These are phyloP conservation scores for Neonectria magnoliae DNA, from an alignment of 2,329 filamentous ascomycete genomes.

Conservation along the genomic window DNA sequence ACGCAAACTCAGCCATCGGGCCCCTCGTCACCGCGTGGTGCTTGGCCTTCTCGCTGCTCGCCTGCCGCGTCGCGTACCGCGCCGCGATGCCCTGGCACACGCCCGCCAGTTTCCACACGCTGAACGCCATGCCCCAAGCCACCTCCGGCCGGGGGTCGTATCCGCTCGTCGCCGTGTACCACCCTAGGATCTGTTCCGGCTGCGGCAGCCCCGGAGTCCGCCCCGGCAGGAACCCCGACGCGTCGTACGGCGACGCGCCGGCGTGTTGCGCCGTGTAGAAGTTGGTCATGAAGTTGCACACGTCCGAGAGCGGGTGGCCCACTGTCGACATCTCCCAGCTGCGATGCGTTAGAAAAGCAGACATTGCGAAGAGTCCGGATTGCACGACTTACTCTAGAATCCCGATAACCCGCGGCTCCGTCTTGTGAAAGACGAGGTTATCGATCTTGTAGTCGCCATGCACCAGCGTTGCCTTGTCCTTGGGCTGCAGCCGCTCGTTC, in stretches of 20 bases:
- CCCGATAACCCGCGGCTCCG: constrained; percentile 87
- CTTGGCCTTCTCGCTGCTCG: constrained; percentile 84
- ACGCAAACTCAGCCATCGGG: constrained; percentile 81
- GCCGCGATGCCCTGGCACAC: constrained; percentile 92
- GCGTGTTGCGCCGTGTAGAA: constrained; percentile 50
- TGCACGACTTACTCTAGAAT: constrained; percentile 76
- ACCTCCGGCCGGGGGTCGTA: constrained; percentile 74
- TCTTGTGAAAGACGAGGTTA: constrained; percentile 89
- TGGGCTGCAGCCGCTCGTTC: constrained; percentile 74
- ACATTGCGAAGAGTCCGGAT: background rate
- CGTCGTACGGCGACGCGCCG: constrained; percentile 39
- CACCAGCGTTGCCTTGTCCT: constrained; percentile 81
- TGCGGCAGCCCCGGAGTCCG: constrained; percentile 70
- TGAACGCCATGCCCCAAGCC: constrained; percentile 70
- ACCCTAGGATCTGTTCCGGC: constrained; percentile 52
- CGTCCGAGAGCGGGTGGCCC: constrained; percentile 92
- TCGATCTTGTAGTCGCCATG: constrained; percentile 98
- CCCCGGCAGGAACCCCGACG: constrained; percentile 68
- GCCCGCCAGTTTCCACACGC: constrained; percentile 67
- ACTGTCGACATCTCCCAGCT: constrained; percentile 98
- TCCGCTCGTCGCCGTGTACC: constrained; percentile 63
- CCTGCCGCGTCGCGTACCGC: constrained; percentile 83
- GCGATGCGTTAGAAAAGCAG: constrained; percentile 24
- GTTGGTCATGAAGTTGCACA: constrained; percentile 75
- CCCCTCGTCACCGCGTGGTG: constrained; percentile 75